Base-by-base conservation (phyloP, 116 monocot genomes). In the Trichopus zeylanicus region DNA sequence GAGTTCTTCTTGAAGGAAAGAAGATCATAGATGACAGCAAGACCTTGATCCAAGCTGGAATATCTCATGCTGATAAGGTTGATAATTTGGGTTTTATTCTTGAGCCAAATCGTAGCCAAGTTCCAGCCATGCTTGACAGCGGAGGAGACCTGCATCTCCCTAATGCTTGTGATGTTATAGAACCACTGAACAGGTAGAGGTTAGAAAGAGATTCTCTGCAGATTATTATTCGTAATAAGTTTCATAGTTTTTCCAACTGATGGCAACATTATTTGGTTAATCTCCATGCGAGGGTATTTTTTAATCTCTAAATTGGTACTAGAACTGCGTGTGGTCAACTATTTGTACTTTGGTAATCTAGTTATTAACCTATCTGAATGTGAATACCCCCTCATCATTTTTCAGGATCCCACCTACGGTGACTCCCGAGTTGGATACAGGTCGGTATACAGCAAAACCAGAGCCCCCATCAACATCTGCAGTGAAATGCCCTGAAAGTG, bases 1-100 rank as follows among this genome's bases (percentile, higher is more conserved):
- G 82, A 29, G 66, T 82, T 28, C 67, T 73, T 73, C 67, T 70
- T 6, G 59, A 77, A 59, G 82, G 73, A 32, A 77, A 82, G 63
- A 74, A 70, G 19, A 49, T 82, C 61, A 48, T 59, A 55, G 77
- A 82, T 67, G 82, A 82, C 58, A 70, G 47, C 32, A 70, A 77
- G 38, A 82, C 82, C 18, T 32, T 82, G 0, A 28, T 49, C 24
- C 77, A 82, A 59, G 77, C 77, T 42, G 82, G 82, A 51, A 67
- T 82, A 46, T 73, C 64, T 51, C 58, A 25, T 55, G 67, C 29
- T 46, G 55, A 63, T 39, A 70, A 51, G 59, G 30, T 70, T 12
- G 60, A 77, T 21, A 62, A 70, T 62, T 55, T 82, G 46, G 82
- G 70, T 26, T 82, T 82, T 56, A 60, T 37, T 5, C 32, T 82